Percentiles rank a stretch among this genome's conserved stretches.
Conservation (phyloP, 2,329 filamentous ascomycete species). For the Claviceps purpurea region DNA sequence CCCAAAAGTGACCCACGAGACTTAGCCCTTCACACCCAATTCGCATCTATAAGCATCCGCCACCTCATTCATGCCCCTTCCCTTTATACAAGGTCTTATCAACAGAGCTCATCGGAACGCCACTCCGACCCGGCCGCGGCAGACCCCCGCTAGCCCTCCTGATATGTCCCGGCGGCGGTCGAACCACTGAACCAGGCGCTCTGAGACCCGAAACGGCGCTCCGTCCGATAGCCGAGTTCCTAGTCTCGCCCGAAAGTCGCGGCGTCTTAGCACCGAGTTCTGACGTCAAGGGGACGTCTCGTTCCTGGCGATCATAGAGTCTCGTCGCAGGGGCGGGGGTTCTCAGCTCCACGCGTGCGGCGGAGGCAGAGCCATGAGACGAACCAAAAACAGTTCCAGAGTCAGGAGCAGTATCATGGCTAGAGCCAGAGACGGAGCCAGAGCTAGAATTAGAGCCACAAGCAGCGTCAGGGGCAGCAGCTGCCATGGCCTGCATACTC, state of each 20-base stretch:
- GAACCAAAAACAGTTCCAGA: too few species aligned
- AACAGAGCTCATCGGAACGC: conserved; percentile 65
- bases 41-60: not conserved
- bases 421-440: too few species aligned
- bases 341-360: conserved; percentile 10
- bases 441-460: too few species aligned
- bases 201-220: conserved; percentile 44
- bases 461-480: not conserved
- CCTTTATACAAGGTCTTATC: conserved; percentile 58
- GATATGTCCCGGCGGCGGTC: conserved; percentile 27
- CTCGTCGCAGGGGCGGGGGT: not conserved
- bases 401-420: too few species aligned
- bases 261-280: conserved; percentile 18
- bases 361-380: not conserved
- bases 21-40: too few species aligned
- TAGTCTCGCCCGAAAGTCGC: conserved; percentile 37
- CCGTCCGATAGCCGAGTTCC: not conserved
- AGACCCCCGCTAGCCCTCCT: conserved; percentile 32
- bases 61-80: not conserved
- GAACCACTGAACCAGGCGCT: conserved; percentile 40
- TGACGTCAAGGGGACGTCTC: not conserved
- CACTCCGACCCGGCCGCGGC: conserved; percentile 46
- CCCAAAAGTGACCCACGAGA: too few species aligned
- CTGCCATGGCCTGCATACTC: conserved; percentile 38
- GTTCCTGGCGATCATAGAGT: not conserved